Evolutionary conservation across 495 filamentous ascomycete species (phyloP).

Genomic region (Penicillium diatomitis): DNA sequence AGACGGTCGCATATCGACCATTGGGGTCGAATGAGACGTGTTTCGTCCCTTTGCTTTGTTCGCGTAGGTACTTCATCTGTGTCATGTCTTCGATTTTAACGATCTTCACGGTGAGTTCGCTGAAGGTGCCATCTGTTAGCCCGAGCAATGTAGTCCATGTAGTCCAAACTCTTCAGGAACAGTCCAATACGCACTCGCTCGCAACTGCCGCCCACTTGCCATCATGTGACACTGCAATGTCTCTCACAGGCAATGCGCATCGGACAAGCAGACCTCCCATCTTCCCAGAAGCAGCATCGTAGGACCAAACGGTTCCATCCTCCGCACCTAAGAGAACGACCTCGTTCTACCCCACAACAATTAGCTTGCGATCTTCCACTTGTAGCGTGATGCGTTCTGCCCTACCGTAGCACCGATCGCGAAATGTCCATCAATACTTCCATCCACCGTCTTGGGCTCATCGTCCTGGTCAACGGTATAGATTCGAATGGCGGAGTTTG

Average conservation of each 20-base stretch:
- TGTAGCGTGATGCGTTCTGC: not conserved
- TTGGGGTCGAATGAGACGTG: slow-evolving; percentile 83
- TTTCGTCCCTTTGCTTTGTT: slow-evolving; percentile 77
- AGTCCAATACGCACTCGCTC: slow-evolving; percentile 56
- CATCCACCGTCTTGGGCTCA: slow-evolving; percentile 83
- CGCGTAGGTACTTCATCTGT: slow-evolving; percentile 62
- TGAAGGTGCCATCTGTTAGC: slow-evolving; percentile 17
- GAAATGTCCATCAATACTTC: slow-evolving; percentile 71
- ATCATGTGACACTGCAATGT: slow-evolving; percentile 76
- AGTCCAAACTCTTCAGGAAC: not conserved
- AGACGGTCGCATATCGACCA: slow-evolving; percentile 66
- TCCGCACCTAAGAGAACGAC: slow-evolving; percentile 84
- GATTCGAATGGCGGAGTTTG: slow-evolving; percentile 81
- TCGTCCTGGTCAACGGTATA: slow-evolving; percentile 86
- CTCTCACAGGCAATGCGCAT: slow-evolving; percentile 72
- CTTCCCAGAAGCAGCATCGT: slow-evolving; percentile 63
- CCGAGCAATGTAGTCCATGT: not conserved
- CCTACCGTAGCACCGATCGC: slow-evolving; percentile 63
- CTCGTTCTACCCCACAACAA: slow-evolving; percentile 40
- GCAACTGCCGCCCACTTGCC: slow-evolving; percentile 87
- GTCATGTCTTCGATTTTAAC: slow-evolving; percentile 72
- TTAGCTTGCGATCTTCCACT: too few species aligned
- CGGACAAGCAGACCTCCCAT: slow-evolving; percentile 76
- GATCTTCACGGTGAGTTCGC: slow-evolving; percentile 80
- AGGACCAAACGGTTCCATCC: slow-evolving; percentile 86